Conservation (phyloP, 306 rosid genomes). For the Rosa lucieae region DNA sequence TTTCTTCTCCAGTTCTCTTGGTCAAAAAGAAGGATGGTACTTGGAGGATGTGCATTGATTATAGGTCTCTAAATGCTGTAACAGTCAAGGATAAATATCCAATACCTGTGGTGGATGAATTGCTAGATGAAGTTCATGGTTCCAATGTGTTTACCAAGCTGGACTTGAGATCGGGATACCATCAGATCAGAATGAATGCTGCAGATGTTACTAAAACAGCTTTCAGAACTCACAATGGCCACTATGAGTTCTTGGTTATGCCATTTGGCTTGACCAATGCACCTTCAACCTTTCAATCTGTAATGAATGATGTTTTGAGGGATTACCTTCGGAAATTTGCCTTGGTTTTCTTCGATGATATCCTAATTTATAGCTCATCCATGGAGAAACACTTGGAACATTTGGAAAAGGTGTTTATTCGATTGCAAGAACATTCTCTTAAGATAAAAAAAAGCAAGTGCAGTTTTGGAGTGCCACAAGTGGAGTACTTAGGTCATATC, state of each 20-base stretch:
- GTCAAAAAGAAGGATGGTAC: too few relatives aligned
- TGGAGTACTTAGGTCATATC: background rate
- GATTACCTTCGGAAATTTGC: background rate
- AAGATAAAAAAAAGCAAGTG: rapidly evolving
- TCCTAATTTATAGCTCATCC: rapidly evolving
- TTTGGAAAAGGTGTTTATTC: rapidly evolving
- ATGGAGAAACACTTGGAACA: rapidly evolving
- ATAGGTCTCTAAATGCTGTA: too few relatives aligned
- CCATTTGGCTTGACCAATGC: background rate
- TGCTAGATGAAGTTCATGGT: too few relatives aligned
- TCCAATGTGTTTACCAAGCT: too few relatives aligned
- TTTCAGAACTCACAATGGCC: background rate
- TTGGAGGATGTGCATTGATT: too few relatives aligned
- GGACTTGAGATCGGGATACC: background rate
- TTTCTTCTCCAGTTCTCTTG: too few relatives aligned
- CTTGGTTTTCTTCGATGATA: background rate
- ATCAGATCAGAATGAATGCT: background rate
- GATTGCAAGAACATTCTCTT: rapidly evolving
- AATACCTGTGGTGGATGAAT: too few relatives aligned
- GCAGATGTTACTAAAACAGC: background rate
- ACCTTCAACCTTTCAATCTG: background rate
- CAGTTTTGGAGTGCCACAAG: rapidly evolving
- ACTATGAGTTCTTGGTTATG: background rate
- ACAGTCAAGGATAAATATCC: too few relatives aligned
- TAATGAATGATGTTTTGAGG: background rate